A percentile compares a stretch with the other conserved stretches of the same genome.
Evolutionary conservation across 2,329 filamentous ascomycete genomes (phyloP).

Genomic region (Sodiomyces alkalinus): DNA sequence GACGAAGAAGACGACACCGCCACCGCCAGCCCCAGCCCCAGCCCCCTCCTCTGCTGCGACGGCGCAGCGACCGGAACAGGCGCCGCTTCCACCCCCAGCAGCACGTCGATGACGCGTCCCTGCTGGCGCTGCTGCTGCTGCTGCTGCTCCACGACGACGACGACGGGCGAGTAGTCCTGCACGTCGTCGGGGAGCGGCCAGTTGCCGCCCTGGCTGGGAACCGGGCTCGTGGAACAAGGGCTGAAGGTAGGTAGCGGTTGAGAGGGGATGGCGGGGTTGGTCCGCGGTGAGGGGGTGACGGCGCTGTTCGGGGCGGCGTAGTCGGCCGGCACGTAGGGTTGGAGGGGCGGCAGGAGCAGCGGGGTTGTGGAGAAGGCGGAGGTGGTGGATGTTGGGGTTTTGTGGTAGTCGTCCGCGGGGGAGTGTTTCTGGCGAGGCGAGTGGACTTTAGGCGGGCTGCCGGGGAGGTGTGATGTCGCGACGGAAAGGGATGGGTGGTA

Average conservation of each 20-base stretch:
- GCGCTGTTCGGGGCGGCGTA: conserved; percentile 5
- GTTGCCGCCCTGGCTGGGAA: too few relatives aligned
- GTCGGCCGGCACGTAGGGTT: conserved; percentile 14
- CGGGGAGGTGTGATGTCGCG: conserved; percentile 5
- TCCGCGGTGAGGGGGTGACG: conserved; percentile 8
- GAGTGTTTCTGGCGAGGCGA: conserved; percentile 5
- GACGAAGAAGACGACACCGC: too few relatives aligned
- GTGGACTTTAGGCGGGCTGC: conserved; percentile 4
- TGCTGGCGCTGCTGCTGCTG: background rate
- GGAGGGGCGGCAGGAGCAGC: conserved; percentile 14
- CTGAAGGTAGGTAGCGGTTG: too few relatives aligned
- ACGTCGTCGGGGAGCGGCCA: background rate
- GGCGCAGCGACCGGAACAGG: background rate
- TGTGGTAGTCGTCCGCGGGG: conserved; percentile 7
- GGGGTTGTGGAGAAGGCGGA: conserved; percentile 19
- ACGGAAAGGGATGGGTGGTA: conserved; percentile 2
- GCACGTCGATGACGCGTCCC: background rate
- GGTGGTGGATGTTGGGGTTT: conserved; percentile 16
- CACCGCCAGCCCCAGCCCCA: too few relatives aligned
- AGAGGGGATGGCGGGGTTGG: conserved; percentile 10
- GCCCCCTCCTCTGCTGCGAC: conserved; percentile 4
- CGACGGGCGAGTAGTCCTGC: background rate
- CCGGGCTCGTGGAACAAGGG: too few relatives aligned
- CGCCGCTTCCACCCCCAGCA: background rate
- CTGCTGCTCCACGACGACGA: conserved; percentile 1